A percentile compares a stretch with the other conserved stretches of the same genome.
Evolutionary conservation across 1,284 basidiomycete species (phyloP).

Genomic region (Ganoderma lucidum): DNA sequence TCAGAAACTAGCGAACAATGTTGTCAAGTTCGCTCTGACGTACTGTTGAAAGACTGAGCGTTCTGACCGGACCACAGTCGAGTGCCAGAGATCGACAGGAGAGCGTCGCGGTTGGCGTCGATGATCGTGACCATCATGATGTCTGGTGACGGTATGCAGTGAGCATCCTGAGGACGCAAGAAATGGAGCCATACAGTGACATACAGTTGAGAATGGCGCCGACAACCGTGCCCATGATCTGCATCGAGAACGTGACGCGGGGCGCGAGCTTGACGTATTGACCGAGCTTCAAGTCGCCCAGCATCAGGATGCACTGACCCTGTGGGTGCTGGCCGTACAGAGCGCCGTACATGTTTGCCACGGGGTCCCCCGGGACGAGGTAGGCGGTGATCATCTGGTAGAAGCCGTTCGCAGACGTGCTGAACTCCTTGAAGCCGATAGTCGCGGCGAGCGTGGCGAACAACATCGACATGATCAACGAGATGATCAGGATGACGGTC

Average conservation of each 20-base stretch:
- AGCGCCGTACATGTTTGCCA: conserved; percentile 62
- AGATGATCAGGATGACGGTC: conserved; percentile 55
- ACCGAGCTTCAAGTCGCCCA: conserved; percentile 59
- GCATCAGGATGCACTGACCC: conserved; percentile 54
- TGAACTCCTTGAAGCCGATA: conserved; percentile 50
- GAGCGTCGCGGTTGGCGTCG: conserved; percentile 47
- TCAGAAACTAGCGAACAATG: neutral
- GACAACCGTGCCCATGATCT: conserved; percentile 60
- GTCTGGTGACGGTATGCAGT: conserved; percentile 30
- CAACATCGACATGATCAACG: conserved; percentile 58
- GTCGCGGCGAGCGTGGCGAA: conserved; percentile 58
- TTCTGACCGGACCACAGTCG: conserved; percentile 61
- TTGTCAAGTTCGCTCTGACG: neutral
- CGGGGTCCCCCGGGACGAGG: conserved; percentile 52
- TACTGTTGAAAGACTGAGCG: conserved; percentile 54
- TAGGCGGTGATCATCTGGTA: conserved; percentile 47
- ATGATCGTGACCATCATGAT: conserved; percentile 61
- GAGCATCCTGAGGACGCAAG: neutral
- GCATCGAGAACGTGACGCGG: conserved; percentile 64
- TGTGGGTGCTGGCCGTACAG: conserved; percentile 52
- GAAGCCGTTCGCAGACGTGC: conserved; percentile 39
- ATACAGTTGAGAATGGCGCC: conserved; percentile 49
- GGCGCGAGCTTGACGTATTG: conserved; percentile 70
- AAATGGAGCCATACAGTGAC: conserved; percentile 21
- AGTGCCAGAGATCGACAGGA: conserved; percentile 44